Evolutionary conservation across 805 yeast genomes (phyloP), one percentile per base, ranked within the genome.

Genomic region (Metschnikowia continentalis): DNA sequence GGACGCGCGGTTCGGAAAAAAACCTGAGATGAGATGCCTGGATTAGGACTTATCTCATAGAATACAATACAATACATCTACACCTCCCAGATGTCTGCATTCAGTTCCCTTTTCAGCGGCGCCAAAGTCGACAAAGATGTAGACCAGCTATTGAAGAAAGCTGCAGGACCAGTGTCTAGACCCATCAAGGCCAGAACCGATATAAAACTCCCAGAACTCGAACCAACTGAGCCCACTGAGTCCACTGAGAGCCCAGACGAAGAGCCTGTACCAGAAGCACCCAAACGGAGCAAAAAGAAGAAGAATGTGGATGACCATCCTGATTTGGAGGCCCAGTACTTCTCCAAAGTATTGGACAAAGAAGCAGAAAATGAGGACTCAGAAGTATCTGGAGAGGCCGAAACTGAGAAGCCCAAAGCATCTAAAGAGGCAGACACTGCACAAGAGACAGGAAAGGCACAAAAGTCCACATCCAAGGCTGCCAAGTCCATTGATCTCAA

Each of bases 401-500:
- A 40, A 20, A 5, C 35, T 6, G 54, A 50, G 8, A 19, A 63
- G 15, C 61, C 57, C 2, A 60, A 62, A 13, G 61, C 58, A 14
- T 64, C 67, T 32, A 62, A 56, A 14, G 54, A 54, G 10, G 59
- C 62, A 5, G 52, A 35, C 14, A 60, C 20, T 20, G 32, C 7
- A 26, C 50, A 54, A 23, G 17, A 32, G 30, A 26, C 30, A 26
- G 30, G 11, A 5, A 26, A 26, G 30, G 11, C 11, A 26, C 30
- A 26, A 26, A 26, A 42, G 13, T 20, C 46, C n/a, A 15, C 46
- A 32, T n/a, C 56, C 13, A 58, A 57, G 23, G 61, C 61, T 2
- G 85, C 87, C 36, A 77, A 75, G 56, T 67, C 71, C 3, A 60
- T 83, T 42, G 86, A 86, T 68, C 67, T 85, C 53, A 84, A 84